Base-by-base conservation (phyloP, 2,329 filamentous ascomycete genomes). In the Fusarium sp. region DNA sequence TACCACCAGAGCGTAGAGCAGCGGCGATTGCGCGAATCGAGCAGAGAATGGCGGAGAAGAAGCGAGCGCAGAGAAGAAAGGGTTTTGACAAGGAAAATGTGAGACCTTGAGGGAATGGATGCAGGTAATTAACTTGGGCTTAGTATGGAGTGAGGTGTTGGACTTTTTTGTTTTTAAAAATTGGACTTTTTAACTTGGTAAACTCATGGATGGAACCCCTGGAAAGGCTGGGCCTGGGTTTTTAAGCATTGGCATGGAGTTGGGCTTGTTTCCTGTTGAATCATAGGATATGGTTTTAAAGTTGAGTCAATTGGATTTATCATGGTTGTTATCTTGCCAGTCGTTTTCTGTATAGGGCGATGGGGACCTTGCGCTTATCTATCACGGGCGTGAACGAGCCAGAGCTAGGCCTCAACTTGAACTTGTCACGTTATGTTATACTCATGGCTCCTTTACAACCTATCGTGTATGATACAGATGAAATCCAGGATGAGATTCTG, bases 11-110 rank as follows among this genome's bases (percentile, higher is more conserved):
- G 60, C 84, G 89, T 37, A 84, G 85, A 54, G 86, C 88, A 8
- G 89, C 88, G 1, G 89, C 88, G 13, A 83, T 89, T 61, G 89
- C 88, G 48, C 82, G 88, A 9, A 85, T 91, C 16, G 86, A 90
- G 79, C 84, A 86, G 79, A 85, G 88, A 77, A 86, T 85, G 78
- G 84, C 85, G n/a, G 86, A 89, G 79, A 87, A 88, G 78, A 84
- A 82, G 78, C 82, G 81, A 67, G 77, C 80, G 31, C 79, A 81
- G 58, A 79, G 79, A 57, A 79, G 78, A 37, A 79, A 76, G 62
- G 80, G 77, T 13, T 73, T 78, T 35, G 85, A 87, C 71, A 89
- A 90, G 83, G 89, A 90, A 82, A 90, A 90, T 76, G 71, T 88
- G 70, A 81, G 81, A 68, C 84, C 84, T 24, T 84, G 72, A 77